phyloP scores from a whole-genome alignment of 768 basidiomycete species.

The Pilatotrama ljubarskyi region DNA sequence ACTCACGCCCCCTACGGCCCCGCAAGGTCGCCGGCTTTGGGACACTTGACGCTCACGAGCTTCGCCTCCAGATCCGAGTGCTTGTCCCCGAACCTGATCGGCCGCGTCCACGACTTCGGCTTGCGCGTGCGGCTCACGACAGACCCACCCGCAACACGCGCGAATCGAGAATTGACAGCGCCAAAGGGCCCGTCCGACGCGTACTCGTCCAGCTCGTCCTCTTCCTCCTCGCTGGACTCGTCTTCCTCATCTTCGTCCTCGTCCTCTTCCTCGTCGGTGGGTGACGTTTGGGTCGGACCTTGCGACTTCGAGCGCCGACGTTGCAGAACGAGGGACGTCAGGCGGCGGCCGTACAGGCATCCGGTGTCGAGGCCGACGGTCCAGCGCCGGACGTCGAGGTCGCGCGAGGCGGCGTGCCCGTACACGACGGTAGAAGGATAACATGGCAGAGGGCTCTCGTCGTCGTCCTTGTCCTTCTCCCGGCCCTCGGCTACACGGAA shows the following conservation, averaged over 20 bases:
- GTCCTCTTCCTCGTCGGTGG: slow-evolving; percentile 17
- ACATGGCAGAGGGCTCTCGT: slow-evolving; percentile 48
- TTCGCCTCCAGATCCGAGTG: slow-evolving; percentile 39
- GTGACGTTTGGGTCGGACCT: neutral
- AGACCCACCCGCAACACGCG: slow-evolving; percentile 7
- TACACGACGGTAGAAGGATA: slow-evolving; percentile 80
- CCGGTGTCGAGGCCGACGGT: slow-evolving; percentile 85
- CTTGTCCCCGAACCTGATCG: slow-evolving; percentile 58
- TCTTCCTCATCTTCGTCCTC: slow-evolving; percentile 30
- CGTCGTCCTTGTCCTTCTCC: slow-evolving; percentile 23
- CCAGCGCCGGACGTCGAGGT: slow-evolving; percentile 82
- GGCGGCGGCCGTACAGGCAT: slow-evolving; percentile 66
- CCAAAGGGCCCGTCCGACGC: slow-evolving; percentile 18
- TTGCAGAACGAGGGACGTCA: slow-evolving; percentile 71
- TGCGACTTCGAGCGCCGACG: neutral
- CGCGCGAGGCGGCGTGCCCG: slow-evolving; percentile 80
- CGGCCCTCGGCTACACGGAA: neutral
- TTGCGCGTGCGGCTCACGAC: slow-evolving; percentile 21
- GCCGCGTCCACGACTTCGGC: slow-evolving; percentile 29
- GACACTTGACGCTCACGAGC: slow-evolving; percentile 46
- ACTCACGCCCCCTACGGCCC: neutral
- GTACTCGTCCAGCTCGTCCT: slow-evolving; percentile 29
- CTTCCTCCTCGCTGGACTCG: slow-evolving; percentile 24
- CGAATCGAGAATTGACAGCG: slow-evolving; percentile 9
- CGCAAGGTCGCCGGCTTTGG: slow-evolving; percentile 18